Base-by-base conservation (phyloP, 2,329 filamentous ascomycete genomes). In the Mycosphaerelloides madeirae region DNA sequence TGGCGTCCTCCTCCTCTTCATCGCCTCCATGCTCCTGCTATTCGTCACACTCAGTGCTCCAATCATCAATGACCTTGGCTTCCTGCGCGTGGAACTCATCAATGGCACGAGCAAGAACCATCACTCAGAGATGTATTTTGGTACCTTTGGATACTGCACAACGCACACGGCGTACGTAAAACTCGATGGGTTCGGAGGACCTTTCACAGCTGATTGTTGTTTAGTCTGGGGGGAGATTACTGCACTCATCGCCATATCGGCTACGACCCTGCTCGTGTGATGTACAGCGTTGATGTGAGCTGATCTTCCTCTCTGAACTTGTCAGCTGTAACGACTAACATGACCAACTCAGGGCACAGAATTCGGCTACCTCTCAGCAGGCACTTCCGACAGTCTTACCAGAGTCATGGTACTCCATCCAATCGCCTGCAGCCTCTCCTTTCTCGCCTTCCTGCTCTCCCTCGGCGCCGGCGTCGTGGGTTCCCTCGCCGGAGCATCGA, bases 61-160 rank as follows among this genome's bases (percentile, higher is more conserved):
- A 7, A 75, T 83, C 33, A 71, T 80, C 53, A 68, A 78, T 55
- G 55, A 73, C 53, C 68, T 82, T 33, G 66, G 71, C 34, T 65
- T 84, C 29, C 61, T 83, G 44, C 73, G 70, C 45, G 71, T 83
- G 47, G 64, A 70, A 38, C 65, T 81, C 15, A 62, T 62, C 33
- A 67, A 69, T 51, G 53, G 59, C 19, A 48, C 54, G 16, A 45
- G 54, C 18, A 52, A 52, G 13, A 48, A 60, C 3, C 59, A 65
- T 19, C 57, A 70, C 31, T 65, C 63, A 3, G 46, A 52, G 9
- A 62, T 81, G 28, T 70, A 67, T 2, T 81, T 79, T 62, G 80
- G 80, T 34, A 78, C 77, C 0, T 83, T 81, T 64, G 80, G 80
- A 6, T 78, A 74, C 60, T 84, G 80, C 58, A 53, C 68, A 25